phyloP scores from a whole-genome alignment of 1,284 basidiomycete species.

The Tylopilus sp. region DNA sequence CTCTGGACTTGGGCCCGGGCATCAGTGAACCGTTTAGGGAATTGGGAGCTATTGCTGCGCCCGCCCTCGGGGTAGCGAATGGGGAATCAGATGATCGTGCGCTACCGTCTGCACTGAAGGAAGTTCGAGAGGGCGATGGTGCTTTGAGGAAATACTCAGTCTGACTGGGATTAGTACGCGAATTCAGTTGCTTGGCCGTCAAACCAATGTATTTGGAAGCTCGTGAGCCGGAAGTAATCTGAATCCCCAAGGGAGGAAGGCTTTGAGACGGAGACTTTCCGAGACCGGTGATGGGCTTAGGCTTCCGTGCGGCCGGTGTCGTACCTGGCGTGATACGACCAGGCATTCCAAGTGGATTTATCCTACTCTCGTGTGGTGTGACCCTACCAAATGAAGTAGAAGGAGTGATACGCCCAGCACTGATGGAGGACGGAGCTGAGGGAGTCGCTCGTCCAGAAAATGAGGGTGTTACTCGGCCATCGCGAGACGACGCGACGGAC shows the following conservation, averaged over 20 bases:
- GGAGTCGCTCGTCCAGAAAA: constrained; percentile 43
- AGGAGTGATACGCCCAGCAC: constrained; percentile 45
- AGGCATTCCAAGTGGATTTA: constrained; percentile 19
- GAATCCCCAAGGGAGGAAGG: constrained; percentile 34
- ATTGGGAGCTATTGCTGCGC: constrained; percentile 35
- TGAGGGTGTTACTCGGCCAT: constrained; percentile 53
- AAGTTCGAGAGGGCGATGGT: constrained; percentile 28
- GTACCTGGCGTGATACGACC: constrained; percentile 43
- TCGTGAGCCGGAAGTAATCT: constrained; percentile 74
- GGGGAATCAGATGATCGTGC: constrained; percentile 43
- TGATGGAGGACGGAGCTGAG: constrained; percentile 39
- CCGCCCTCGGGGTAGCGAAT: constrained; percentile 59
- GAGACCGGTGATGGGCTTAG: constrained; percentile 24
- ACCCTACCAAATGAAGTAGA: constrained; percentile 37
- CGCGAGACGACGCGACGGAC: constrained; percentile 73
- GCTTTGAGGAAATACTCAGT: constrained; percentile 26
- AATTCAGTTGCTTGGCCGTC: constrained; percentile 74
- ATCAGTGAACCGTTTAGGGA: constrained; percentile 41
- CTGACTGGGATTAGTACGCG: constrained; percentile 33
- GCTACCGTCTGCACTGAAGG: constrained; percentile 13
- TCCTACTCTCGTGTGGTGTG: constrained; percentile 34
- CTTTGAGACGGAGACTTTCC: constrained; percentile 29
- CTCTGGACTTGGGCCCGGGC: constrained; percentile 40
- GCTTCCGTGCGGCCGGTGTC: constrained; percentile 34
- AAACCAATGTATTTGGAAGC: constrained; percentile 79